These are phyloP conservation scores for Vicia sativa DNA, from an alignment of 306 rosid species.

Conservation along the genomic window DNA sequence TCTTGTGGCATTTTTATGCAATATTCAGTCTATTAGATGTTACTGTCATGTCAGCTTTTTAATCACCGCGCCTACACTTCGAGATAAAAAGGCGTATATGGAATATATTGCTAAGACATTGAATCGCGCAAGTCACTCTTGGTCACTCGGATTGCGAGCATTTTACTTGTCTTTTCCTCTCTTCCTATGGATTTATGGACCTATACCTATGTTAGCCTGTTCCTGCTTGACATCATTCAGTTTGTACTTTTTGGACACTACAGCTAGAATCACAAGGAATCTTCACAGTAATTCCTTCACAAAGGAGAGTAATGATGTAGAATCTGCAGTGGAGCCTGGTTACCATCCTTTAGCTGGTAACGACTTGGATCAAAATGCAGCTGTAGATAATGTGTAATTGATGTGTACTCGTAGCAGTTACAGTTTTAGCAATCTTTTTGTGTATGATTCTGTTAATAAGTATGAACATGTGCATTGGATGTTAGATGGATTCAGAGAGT, in stretches of 20 bases:
- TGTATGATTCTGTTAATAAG: slow-evolving; percentile 1
- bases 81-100: slow-evolving; percentile 50
- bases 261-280: slow-evolving; percentile 60
- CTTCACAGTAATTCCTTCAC: slow-evolving; percentile 58
- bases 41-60: slow-evolving; percentile 86
- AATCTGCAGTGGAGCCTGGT: slow-evolving; percentile 43
- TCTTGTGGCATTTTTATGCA: slow-evolving; percentile 84
- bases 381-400: slow-evolving; percentile 13
- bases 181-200: slow-evolving; percentile 89
- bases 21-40: slow-evolving; percentile 81
- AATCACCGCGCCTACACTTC: slow-evolving; percentile 69
- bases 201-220: slow-evolving; percentile 78
- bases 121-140: slow-evolving; percentile 72
- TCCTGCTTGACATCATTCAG: slow-evolving; percentile 56
- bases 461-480: not conserved
- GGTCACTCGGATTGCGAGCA: slow-evolving; percentile 87
- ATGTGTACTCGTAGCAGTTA: not conserved
- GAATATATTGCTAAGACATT: slow-evolving; percentile 59
- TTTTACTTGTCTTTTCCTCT: slow-evolving; percentile 80
- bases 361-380: not conserved
- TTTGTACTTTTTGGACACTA: slow-evolving; percentile 81
- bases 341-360: slow-evolving; percentile 23
- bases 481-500: slow-evolving; percentile 4
- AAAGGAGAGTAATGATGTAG: slow-evolving; percentile 47
- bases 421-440: not conserved